Percentiles rank a stretch among this genome's conserved stretches.
These are phyloP conservation scores for Paecilomyces fulvus DNA, from an alignment of 2,329 filamentous ascomycete genomes.

Conservation along the genomic window DNA sequence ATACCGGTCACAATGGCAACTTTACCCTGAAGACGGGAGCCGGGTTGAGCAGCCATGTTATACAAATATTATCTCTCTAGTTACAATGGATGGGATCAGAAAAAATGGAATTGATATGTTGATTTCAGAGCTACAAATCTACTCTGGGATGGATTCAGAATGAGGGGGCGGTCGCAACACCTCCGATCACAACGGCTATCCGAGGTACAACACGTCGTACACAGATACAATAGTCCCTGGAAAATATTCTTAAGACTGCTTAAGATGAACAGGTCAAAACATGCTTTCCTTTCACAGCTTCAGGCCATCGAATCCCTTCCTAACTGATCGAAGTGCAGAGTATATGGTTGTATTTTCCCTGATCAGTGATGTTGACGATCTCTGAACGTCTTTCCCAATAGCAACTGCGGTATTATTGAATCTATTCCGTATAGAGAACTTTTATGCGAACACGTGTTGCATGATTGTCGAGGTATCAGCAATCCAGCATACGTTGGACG, in stretches of 20 bases:
- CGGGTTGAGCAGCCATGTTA: constrained; percentile 7
- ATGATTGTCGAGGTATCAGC: not conserved
- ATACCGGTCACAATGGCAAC: constrained; percentile 39
- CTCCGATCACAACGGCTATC: not conserved
- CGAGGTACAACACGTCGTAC: not conserved
- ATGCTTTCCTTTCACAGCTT: not conserved
- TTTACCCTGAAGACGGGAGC: constrained; percentile 33
- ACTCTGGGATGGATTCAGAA: not conserved
- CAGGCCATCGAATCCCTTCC: not conserved
- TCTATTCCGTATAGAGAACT: not conserved
- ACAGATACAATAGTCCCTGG: not conserved
- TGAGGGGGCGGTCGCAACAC: not conserved
- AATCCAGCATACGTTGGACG: not conserved
- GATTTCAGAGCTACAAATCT: not conserved
- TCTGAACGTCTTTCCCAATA: not conserved
- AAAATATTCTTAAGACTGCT: no score
- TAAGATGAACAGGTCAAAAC: not conserved
- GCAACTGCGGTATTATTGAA: not conserved
- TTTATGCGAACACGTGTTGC: not conserved
- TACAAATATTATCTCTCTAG: not conserved
- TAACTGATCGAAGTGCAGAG: not conserved
- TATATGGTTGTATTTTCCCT: not conserved
- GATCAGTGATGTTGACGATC: not conserved
- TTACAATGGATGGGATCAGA: not conserved
- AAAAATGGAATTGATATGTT: not conserved